Conservation (phyloP, 2,329 filamentous ascomycete species). For the Myriosclerotinia scirpicola region DNA sequence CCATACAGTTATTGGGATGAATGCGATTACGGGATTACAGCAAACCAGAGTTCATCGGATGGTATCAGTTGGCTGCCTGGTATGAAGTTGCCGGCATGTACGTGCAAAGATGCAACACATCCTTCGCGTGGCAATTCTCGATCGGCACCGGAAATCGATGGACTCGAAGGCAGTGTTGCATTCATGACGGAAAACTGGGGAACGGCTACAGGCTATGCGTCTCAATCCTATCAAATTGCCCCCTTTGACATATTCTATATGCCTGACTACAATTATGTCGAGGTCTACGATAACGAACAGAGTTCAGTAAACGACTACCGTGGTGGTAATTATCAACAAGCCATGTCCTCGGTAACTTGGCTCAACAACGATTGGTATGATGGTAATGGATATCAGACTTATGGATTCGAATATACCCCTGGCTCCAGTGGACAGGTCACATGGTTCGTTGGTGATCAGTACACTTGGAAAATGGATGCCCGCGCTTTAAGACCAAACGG, state of each 20-base stretch:
- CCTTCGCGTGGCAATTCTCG: conserved; percentile 64
- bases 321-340: conserved; percentile 63
- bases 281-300: conserved; percentile 60
- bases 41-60: conserved; percentile 68
- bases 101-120: conserved; percentile 63
- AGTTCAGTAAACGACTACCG: conserved; percentile 60
- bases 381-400: conserved; percentile 61
- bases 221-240: conserved; percentile 66
- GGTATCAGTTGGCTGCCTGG: conserved; percentile 67
- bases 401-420: conserved; percentile 63
- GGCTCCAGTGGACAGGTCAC: conserved; percentile 60
- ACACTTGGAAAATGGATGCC: conserved; percentile 63
- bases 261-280: conserved; percentile 63
- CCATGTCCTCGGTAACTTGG: conserved; percentile 59
- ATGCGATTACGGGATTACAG: conserved; percentile 69
- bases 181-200: conserved; percentile 44
- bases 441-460: conserved; percentile 67
- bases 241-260: conserved; percentile 71
- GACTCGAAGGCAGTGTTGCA: conserved; percentile 62
- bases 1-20: conserved; percentile 69
- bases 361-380: conserved; percentile 68
- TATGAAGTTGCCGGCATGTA: conserved; percentile 68
- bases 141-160: conserved; percentile 71
- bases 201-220: conserved; percentile 55
- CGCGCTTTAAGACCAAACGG: conserved; percentile 65